Evolutionary conservation across 768 basidiomycete genomes (phyloP).

Genomic region (Termitomyces sp.): DNA sequence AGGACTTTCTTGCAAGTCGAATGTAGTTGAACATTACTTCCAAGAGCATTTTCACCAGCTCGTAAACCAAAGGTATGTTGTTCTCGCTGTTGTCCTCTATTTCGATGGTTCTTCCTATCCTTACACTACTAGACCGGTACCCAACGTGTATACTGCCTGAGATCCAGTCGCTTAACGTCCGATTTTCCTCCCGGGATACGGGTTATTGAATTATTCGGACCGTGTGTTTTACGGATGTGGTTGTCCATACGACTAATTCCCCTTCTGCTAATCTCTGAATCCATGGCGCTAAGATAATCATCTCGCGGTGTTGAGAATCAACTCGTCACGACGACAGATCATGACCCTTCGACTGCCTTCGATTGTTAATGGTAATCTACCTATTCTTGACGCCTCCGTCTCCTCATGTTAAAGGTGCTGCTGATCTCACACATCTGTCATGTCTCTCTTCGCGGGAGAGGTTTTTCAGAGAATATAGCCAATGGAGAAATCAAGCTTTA

Average conservation of each 20-base stretch:
- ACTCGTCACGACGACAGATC: background rate
- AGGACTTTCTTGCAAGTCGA: background rate
- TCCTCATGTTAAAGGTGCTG: background rate
- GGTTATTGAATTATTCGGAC: background rate
- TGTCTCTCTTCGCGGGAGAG: background rate
- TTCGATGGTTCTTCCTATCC: background rate
- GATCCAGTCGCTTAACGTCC: too few species aligned
- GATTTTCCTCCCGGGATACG: too few species aligned
- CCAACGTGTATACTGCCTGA: background rate
- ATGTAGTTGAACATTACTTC: background rate
- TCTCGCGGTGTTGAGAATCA: background rate
- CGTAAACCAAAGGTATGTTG: background rate
- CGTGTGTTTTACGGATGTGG: too few species aligned
- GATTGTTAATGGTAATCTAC: background rate
- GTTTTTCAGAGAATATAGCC: background rate
- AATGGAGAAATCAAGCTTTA: background rate
- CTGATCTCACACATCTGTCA: background rate
- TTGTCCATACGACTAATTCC: background rate
- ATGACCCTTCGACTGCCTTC: background rate
- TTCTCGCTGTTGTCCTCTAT: background rate
- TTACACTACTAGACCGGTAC: background rate
- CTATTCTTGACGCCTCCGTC: background rate
- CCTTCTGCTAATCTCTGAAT: background rate
- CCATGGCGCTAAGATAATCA: background rate
- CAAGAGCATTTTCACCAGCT: background rate